These are phyloP conservation scores for Thielaviopsis cerberus DNA, from an alignment of 2,329 filamentous ascomycete genomes.

Conservation along the genomic window DNA sequence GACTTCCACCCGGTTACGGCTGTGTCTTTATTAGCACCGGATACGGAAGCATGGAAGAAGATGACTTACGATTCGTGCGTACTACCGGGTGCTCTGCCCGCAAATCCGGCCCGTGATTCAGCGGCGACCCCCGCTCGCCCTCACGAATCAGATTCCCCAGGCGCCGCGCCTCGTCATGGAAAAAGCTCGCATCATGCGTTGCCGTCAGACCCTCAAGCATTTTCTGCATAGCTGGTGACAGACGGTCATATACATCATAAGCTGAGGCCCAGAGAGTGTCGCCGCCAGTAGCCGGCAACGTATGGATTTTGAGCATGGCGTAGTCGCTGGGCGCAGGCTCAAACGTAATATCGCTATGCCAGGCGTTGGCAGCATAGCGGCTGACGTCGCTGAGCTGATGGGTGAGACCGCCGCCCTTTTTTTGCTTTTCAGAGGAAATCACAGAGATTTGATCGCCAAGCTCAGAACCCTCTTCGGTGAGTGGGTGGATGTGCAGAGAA, in stretches of 20 bases:
- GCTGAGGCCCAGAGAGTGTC: conserved; percentile 46
- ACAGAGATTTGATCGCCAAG: conserved; percentile 37
- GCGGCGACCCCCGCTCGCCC: conserved; percentile 31
- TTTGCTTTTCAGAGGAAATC: conserved; percentile 36
- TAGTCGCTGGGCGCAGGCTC: conserved; percentile 42
- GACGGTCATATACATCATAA: conserved; percentile 40
- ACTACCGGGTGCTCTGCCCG: conserved; percentile 33
- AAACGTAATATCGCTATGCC: conserved; percentile 39
- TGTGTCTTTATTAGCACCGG: background rate
- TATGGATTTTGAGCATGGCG: conserved; percentile 36
- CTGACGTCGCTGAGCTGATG: conserved; percentile 32
- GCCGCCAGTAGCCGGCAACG: conserved; percentile 37
- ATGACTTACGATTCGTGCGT: conserved; percentile 31
- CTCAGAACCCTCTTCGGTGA: conserved; percentile 35
- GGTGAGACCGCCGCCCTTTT: conserved; percentile 33
- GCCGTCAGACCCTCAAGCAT: conserved; percentile 35
- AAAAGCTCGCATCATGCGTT: conserved; percentile 29
- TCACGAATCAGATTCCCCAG: conserved; percentile 28
- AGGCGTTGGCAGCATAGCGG: conserved; percentile 23
- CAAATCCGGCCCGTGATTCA: conserved; percentile 36
- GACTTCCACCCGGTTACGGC: conserved; percentile 39
- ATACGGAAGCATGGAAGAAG: background rate
- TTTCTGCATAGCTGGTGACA: conserved; percentile 29
- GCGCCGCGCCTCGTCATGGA: conserved; percentile 29
- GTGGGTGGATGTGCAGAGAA: conserved; percentile 40